Evolutionary conservation across 108 stramenopile species (phyloP).

Genomic region (Skeletonema tropicum): DNA sequence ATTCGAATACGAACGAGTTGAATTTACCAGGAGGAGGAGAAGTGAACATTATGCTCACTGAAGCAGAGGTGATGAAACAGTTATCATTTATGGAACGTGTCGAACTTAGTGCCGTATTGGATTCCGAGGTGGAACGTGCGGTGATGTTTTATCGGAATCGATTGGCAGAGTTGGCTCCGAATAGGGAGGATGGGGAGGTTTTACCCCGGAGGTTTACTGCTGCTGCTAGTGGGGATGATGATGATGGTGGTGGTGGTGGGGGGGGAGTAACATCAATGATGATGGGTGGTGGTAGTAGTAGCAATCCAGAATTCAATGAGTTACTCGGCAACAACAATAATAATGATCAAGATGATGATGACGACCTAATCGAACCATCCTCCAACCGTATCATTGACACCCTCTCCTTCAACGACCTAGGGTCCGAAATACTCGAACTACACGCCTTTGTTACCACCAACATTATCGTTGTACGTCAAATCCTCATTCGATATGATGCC

Average conservation of each 20-base stretch:
- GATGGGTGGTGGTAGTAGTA: too few species aligned
- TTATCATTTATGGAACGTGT: slow-evolving; percentile 32
- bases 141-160: slow-evolving; percentile 29
- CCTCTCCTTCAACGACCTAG: slow-evolving; percentile 29
- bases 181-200: slow-evolving; percentile 20
- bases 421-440: slow-evolving; percentile 64
- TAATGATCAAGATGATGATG: background rate
- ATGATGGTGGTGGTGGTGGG: background rate
- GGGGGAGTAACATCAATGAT: too few species aligned
- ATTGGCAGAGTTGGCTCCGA: slow-evolving; percentile 23
- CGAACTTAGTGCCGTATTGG: slow-evolving; percentile 24
- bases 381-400: background rate
- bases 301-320: background rate
- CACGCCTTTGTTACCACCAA: slow-evolving; percentile 71
- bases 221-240: background rate
- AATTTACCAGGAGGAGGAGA: too few species aligned
- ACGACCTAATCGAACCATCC: background rate
- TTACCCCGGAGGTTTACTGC: background rate
- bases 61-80: slow-evolving; percentile 16
- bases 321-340: background rate
- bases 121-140: slow-evolving; percentile 30
- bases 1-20: too few species aligned
- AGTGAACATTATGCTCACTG: background rate
- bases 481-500: slow-evolving; percentile 75
- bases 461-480: slow-evolving; percentile 61